phyloP scores from a whole-genome alignment of 108 stramenopile genomes.

The Skeletonema marinoi region DNA sequence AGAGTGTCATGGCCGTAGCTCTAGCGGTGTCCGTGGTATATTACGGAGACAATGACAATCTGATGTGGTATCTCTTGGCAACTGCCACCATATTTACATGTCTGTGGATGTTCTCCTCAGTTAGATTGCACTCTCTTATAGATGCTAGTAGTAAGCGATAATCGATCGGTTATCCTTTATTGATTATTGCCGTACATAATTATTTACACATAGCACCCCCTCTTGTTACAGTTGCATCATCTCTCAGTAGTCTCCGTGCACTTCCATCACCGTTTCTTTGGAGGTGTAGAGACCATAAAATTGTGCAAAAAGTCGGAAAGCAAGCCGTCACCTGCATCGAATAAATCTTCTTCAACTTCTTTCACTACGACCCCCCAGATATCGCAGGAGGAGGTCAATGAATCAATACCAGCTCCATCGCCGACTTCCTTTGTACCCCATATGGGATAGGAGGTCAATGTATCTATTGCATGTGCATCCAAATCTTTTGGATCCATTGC shows the following conservation, averaged over 20 bases:
- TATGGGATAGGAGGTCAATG: too few species aligned
- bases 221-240: neutral
- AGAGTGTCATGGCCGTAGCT: constrained; percentile 54
- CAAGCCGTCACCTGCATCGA: neutral
- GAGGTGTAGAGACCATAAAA: neutral
- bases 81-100: constrained; percentile 26
- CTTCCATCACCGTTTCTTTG: neutral
- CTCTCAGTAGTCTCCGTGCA: neutral
- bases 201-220: neutral
- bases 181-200: neutral
- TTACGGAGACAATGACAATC: constrained; percentile 31
- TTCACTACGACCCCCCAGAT: neutral
- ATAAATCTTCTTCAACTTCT: neutral
- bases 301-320: neutral
- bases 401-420: too few species aligned
- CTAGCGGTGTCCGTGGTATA: constrained; percentile 39
- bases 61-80: constrained; percentile 44
- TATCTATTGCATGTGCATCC: neutral
- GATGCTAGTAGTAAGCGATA: constrained; percentile 17
- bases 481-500: neutral
- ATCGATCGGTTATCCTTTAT: neutral
- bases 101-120: constrained; percentile 35
- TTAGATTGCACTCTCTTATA: constrained; percentile 43
- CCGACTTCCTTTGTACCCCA: too few species aligned
- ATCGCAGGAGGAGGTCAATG: neutral